phyloP scores from a whole-genome alignment of 495 filamentous ascomycete species.

The Talaromyces adpressus region DNA sequence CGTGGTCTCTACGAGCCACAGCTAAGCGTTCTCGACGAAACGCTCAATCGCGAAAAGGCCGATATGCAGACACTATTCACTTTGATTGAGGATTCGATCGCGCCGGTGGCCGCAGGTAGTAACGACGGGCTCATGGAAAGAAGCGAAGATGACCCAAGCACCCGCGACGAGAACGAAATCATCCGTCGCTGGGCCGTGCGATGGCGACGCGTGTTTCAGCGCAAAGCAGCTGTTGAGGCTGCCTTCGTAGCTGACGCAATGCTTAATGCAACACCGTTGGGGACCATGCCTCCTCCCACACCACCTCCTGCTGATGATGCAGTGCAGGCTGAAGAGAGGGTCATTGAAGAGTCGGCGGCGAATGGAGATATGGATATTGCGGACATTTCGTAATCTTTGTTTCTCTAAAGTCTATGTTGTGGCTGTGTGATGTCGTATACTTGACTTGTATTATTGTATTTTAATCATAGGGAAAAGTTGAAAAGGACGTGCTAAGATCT shows the following conservation, averaged over 20 bases:
- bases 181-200: constrained; percentile 75
- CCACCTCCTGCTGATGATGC: constrained; percentile 8
- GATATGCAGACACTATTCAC: constrained; percentile 74
- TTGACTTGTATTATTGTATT: not conserved
- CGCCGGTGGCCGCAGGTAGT: constrained; percentile 62
- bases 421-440: not conserved
- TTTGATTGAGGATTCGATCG: constrained; percentile 71
- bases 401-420: not conserved
- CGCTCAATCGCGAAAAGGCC: constrained; percentile 54
- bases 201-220: constrained; percentile 78
- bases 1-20: constrained; percentile 52
- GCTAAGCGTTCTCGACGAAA: constrained; percentile 55
- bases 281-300: constrained; percentile 25
- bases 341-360: constrained; percentile 5
- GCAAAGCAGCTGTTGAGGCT: constrained; percentile 82
- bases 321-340: constrained; percentile 2
- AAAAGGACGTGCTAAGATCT: not conserved
- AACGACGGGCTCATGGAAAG: constrained; percentile 63
- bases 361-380: constrained; percentile 13
- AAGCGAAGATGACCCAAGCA: constrained; percentile 31
- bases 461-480: not conserved
- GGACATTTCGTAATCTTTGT: constrained; percentile 5
- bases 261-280: constrained; percentile 28
- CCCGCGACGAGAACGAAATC: constrained; percentile 48
- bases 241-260: constrained; percentile 42